Evolutionary conservation across 345 rosid genomes (phyloP).

Genomic region (Clarkia xantiana): DNA sequence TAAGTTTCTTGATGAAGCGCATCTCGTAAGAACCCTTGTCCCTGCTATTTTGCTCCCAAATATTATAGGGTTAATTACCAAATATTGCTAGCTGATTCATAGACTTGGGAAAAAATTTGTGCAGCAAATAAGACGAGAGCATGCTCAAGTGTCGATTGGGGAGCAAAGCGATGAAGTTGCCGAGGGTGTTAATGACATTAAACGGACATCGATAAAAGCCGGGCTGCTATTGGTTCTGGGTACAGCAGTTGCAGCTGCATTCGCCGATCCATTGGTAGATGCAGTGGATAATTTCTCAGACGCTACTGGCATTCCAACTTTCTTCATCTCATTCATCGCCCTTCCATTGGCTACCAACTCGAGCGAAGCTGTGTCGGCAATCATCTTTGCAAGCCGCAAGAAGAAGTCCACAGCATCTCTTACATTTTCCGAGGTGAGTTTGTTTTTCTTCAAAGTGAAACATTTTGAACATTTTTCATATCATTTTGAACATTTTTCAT

Average conservation of each 20-base stretch:
- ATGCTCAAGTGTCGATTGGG: constrained; percentile 26
- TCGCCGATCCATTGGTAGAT: constrained; percentile 93
- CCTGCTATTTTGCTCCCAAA: too few species aligned
- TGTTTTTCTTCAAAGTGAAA: too few species aligned
- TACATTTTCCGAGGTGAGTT: constrained; percentile 81
- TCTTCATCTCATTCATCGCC: constrained; percentile 84
- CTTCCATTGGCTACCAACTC: constrained; percentile 91
- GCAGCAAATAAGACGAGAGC: constrained; percentile 63
- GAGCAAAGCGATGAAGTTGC: constrained; percentile 31
- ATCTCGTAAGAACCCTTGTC: constrained; percentile 23
- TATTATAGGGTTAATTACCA: too few species aligned
- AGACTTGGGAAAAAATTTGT: too few species aligned
- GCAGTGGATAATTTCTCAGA: constrained; percentile 78
- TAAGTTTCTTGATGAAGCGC: constrained; percentile 28
- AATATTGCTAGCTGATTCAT: neutral
- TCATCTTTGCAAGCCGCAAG: constrained; percentile 74
- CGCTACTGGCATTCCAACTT: constrained; percentile 87
- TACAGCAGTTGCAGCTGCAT: constrained; percentile 72
- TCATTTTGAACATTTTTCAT: too few species aligned
- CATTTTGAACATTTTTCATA: too few species aligned
- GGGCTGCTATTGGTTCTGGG: constrained; percentile 50
- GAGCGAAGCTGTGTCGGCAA: constrained; percentile 90
- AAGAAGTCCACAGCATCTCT: constrained; percentile 65
- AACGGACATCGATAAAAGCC: constrained; percentile 53
- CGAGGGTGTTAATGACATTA: constrained; percentile 33